phyloP scores from a whole-genome alignment of 2,329 filamentous ascomycete species.

The Tothia fuscella region DNA sequence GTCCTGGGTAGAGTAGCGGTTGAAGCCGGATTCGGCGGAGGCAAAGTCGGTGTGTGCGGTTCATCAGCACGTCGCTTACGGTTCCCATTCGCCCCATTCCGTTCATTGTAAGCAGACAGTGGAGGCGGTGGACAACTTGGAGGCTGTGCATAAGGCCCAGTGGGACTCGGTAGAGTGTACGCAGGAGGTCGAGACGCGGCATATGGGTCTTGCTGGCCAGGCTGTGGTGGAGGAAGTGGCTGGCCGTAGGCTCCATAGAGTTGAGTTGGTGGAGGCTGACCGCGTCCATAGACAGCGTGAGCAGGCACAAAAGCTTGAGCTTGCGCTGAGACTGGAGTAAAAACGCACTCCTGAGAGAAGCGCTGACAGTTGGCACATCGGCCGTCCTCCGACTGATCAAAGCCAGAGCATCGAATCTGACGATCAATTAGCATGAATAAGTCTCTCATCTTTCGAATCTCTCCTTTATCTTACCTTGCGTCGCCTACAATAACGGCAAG shows the following conservation, averaged over 20 bases:
- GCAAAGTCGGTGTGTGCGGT: constrained; percentile 38
- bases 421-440: constrained; percentile 4
- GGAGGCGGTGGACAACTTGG: constrained; percentile 11
- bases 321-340: constrained; percentile 63
- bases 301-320: constrained; percentile 64
- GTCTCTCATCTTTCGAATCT: neutral
- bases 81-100: constrained; percentile 26
- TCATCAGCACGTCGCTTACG: constrained; percentile 36
- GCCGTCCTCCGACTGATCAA: constrained; percentile 59
- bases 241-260: constrained; percentile 42
- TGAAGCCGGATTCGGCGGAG: constrained; percentile 34
- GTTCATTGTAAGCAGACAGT: constrained; percentile 5
- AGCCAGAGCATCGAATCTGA: constrained; percentile 65
- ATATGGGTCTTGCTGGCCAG: constrained; percentile 14
- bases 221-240: constrained; percentile 30
- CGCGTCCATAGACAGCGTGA: constrained; percentile 48
- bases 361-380: constrained; percentile 61
- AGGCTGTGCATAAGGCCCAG: constrained; percentile 23
- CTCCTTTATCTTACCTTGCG: constrained; percentile 37
- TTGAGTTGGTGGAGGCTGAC: constrained; percentile 29
- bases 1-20: too few species aligned
- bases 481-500: constrained; percentile 47
- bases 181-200: constrained; percentile 15
- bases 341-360: constrained; percentile 67
- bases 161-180: constrained; percentile 33